A percentile compares a stretch with the other conserved stretches of the same genome.
These are phyloP conservation scores for Termitomyces sp. DNA, from an alignment of 768 basidiomycete species.

Conservation along the genomic window DNA sequence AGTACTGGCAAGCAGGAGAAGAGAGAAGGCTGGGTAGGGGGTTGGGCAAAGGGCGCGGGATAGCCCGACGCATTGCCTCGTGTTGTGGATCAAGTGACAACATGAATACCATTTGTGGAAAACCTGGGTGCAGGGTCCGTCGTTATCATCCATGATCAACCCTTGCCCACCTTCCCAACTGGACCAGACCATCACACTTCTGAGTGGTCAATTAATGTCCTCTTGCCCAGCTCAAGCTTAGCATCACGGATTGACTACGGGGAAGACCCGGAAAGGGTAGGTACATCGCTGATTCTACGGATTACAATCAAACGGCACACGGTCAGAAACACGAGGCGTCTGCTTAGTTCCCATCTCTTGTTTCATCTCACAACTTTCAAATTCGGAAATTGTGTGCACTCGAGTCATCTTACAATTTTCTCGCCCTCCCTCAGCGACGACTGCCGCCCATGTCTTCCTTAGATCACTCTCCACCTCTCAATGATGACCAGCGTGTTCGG, in stretches of 20 bases:
- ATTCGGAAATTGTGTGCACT: constrained; percentile 25
- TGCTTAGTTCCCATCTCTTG: constrained; percentile 30
- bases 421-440: constrained; percentile 14
- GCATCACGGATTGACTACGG: constrained; percentile 25
- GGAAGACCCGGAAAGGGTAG: constrained; percentile 24
- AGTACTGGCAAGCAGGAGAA: neutral
- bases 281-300: constrained; percentile 20
- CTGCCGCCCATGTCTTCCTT: constrained; percentile 15
- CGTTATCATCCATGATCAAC: constrained; percentile 18
- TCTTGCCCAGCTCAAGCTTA: constrained; percentile 10
- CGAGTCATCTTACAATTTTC: constrained; percentile 25
- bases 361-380: constrained; percentile 24
- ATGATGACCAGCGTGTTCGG: constrained; percentile 21
- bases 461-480: constrained; percentile 12
- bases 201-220: constrained; percentile 9
- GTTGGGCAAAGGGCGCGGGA: constrained; percentile 30
- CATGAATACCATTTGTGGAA: constrained; percentile 9
- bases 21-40: constrained; percentile 19
- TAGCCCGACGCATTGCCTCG: constrained; percentile 24
- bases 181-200: constrained; percentile 5
- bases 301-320: constrained; percentile 29
- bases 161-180: constrained; percentile 16
- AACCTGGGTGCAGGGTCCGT: constrained; percentile 9
- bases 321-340: constrained; percentile 37
- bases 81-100: constrained; percentile 22